These are phyloP conservation scores for Vitis labrusca DNA, from an alignment of 164 flowering plant species.

Conservation along the genomic window DNA sequence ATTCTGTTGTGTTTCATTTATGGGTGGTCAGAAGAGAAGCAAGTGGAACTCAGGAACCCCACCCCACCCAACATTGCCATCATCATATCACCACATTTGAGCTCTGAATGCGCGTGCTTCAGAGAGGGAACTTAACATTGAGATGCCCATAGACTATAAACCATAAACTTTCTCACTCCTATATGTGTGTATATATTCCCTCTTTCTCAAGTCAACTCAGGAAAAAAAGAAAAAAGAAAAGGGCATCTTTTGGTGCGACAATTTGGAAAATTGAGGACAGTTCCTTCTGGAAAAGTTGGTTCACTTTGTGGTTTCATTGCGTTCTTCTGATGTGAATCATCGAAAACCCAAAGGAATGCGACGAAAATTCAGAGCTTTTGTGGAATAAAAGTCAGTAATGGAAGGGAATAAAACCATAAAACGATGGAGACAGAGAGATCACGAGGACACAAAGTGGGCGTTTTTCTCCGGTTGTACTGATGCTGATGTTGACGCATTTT, in stretches of 20 bases:
- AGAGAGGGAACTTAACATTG: background rate
- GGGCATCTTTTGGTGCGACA: conserved; percentile 14
- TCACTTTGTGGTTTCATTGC: background rate
- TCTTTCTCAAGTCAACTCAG: conserved; percentile 7
- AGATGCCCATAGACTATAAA: too few relatives aligned
- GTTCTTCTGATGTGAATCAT: background rate
- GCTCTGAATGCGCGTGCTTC: conserved; percentile 24
- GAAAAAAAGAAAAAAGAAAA: background rate
- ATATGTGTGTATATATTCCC: background rate
- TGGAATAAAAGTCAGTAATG: conserved; percentile 13
- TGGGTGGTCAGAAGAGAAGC: too few relatives aligned
- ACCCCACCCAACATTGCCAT: conserved; percentile 6
- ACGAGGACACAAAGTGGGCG: conserved; percentile 23
- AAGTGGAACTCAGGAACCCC: too few relatives aligned
- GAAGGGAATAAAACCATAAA: conserved; percentile 15
- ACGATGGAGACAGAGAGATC: conserved; percentile 16
- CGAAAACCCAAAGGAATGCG: conserved; percentile 4
- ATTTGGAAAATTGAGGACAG: conserved; percentile 7
- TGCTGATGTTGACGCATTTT: conserved; percentile 1
- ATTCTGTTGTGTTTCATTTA: too few relatives aligned
- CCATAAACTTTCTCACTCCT: too few relatives aligned
- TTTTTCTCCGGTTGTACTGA: background rate
- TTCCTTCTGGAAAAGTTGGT: conserved; percentile 2
- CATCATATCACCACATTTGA: background rate
- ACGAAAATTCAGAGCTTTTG: background rate